phyloP scores from a whole-genome alignment of 2,329 filamentous ascomycete genomes.

The Epichloe scottii region DNA sequence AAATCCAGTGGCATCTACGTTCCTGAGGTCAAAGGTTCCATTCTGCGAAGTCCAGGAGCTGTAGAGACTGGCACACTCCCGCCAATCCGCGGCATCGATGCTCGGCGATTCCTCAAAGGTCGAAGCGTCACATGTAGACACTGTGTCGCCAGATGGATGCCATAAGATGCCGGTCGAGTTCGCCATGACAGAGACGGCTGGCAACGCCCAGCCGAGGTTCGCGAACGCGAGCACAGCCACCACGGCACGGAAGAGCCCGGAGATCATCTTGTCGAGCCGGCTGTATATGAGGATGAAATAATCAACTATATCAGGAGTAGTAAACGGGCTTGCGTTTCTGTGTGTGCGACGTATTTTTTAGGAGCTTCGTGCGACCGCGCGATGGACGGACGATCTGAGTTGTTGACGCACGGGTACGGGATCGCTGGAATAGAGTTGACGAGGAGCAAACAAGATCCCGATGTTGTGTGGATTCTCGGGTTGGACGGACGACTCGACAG shows the following conservation, averaged over 20 bases:
- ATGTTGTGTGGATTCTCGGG: background rate
- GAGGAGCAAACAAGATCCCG: background rate
- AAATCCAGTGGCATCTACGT: slow-evolving; percentile 8
- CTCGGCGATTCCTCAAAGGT: slow-evolving; percentile 12
- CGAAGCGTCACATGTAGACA: slow-evolving; percentile 16
- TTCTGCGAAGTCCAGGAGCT: slow-evolving; percentile 17
- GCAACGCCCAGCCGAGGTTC: background rate
- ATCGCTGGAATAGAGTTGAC: background rate
- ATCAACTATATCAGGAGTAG: background rate
- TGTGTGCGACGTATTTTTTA: background rate
- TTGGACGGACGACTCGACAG: background rate
- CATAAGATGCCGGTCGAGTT: slow-evolving; percentile 14
- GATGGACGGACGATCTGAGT: background rate
- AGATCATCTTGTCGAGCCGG: background rate
- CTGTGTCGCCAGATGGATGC: slow-evolving; percentile 12
- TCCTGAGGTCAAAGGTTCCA: slow-evolving; percentile 17
- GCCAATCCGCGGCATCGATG: slow-evolving; percentile 17
- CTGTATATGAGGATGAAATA: background rate
- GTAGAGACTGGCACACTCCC: slow-evolving; percentile 19
- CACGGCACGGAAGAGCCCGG: background rate
- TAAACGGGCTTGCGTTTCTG: background rate
- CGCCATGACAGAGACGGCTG: background rate
- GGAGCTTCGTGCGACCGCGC: background rate
- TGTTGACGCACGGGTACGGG: background rate
- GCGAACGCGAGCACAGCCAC: background rate